Evolutionary conservation across 176 grass and related monocot species (phyloP).

Genomic region (Avena eriantha): DNA sequence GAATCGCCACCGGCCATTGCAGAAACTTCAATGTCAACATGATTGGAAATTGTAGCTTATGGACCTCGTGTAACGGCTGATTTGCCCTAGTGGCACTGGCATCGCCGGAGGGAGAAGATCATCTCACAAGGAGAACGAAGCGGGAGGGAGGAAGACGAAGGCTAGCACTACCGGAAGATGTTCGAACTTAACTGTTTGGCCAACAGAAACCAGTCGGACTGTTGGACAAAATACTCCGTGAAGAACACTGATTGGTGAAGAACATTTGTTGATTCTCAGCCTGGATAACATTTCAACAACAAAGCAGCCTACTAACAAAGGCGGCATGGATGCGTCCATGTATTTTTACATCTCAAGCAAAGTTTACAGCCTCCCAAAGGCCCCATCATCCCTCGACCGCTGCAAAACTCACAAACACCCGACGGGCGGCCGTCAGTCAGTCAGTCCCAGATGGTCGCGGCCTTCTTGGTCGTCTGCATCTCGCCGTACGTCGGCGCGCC

Average conservation of each 20-base stretch:
- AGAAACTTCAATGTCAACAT: no score
- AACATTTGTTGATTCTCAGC: constrained; percentile 10
- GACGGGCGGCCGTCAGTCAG: neutral
- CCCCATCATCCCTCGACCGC: neutral
- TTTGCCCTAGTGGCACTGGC: no score
- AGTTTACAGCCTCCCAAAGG: neutral
- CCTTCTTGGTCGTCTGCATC: constrained; percentile 48
- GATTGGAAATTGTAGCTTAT: no score
- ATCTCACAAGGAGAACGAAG: no score
- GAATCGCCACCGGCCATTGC: neutral
- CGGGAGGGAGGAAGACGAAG: no score
- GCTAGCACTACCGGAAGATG: no score
- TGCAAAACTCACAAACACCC: neutral
- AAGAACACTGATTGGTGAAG: neutral
- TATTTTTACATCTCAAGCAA: constrained; percentile 51
- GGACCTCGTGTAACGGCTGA: no score
- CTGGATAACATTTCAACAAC: constrained; percentile 31
- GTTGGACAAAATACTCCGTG: no score
- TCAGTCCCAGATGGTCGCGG: constrained; percentile 51
- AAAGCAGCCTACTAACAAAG: constrained; percentile 31
- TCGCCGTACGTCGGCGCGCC: constrained; percentile 38
- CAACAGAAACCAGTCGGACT: no score
- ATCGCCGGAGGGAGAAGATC: no score
- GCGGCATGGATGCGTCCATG: constrained; percentile 38
- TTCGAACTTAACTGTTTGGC: no score